Conservation (phyloP, 176 grass and related monocot genomes). For the Puya raimondii region DNA sequence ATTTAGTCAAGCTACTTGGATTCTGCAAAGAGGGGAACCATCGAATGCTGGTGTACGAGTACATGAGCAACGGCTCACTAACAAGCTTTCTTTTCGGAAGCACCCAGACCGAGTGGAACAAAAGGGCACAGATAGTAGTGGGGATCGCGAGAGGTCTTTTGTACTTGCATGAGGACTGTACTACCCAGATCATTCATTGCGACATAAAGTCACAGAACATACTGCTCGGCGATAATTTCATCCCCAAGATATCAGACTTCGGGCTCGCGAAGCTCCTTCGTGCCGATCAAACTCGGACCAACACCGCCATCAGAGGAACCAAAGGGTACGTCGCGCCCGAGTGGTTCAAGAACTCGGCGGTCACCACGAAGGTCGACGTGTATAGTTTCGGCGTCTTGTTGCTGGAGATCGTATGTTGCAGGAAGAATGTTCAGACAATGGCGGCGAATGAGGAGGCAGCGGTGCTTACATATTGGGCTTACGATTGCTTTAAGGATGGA, state of each 20-base stretch:
- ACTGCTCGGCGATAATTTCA: background rate
- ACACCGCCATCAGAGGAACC: constrained; percentile 4
- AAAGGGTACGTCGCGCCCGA: constrained; percentile 16
- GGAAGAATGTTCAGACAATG: constrained; percentile 2
- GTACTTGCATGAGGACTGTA: constrained; percentile 18
- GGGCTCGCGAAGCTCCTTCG: constrained; percentile 11
- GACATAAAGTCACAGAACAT: constrained; percentile 11
- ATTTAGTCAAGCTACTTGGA: constrained; percentile 17
- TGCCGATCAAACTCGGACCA: background rate
- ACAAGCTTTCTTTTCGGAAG: constrained; percentile 9
- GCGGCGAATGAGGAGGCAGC: background rate
- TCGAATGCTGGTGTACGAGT: constrained; percentile 20
- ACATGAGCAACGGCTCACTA: constrained; percentile 16
- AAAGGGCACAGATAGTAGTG: background rate
- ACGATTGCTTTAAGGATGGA: constrained; percentile 4
- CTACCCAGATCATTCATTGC: background rate
- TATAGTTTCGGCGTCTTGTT: constrained; percentile 14
- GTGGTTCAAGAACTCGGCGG: constrained; percentile 15
- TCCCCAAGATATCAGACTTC: constrained; percentile 8
- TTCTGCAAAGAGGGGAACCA: constrained; percentile 16
- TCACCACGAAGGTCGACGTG: constrained; percentile 15
- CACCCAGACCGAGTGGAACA: background rate
- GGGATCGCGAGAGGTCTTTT: constrained; percentile 6
- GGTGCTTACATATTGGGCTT: constrained; percentile 6
- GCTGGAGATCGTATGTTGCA: constrained; percentile 5